These are phyloP conservation scores for Funneliformis geosporum DNA, from an alignment of 192 early-diverging fungal genomes.

Conservation along the genomic window DNA sequence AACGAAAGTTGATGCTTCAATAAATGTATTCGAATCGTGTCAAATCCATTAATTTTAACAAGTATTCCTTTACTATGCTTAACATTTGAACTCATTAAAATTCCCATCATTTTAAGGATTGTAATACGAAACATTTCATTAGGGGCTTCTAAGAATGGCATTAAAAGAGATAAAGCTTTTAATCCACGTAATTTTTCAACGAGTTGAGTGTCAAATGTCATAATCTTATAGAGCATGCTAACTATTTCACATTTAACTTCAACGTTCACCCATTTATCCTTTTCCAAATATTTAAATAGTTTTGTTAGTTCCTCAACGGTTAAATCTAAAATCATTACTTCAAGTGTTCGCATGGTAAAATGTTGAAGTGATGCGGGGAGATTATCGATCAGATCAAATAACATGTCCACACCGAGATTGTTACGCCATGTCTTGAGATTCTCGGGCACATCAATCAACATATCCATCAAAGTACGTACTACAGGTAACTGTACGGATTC, in stretches of 20 bases:
- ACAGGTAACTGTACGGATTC: slow-evolving; percentile 43
- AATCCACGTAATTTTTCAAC: slow-evolving; percentile 43
- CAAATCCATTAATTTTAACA: slow-evolving; percentile 43
- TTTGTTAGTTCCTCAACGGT: slow-evolving; percentile 42
- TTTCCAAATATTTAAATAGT: slow-evolving; percentile 39
- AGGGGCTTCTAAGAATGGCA: slow-evolving; percentile 38
- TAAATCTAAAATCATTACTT: slow-evolving; percentile 44
- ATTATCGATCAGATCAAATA: slow-evolving; percentile 42
- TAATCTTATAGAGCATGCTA: slow-evolving; percentile 44
- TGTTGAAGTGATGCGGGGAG: slow-evolving; percentile 39
- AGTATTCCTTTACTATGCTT: slow-evolving; percentile 41
- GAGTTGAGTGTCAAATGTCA: slow-evolving; percentile 38
- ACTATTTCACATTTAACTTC: slow-evolving; percentile 43
- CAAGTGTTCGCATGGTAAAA: slow-evolving; percentile 46
- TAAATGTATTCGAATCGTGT: slow-evolving; percentile 34
- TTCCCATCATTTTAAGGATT: slow-evolving; percentile 47
- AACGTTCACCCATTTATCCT: slow-evolving; percentile 36
- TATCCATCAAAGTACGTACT: slow-evolving; percentile 42
- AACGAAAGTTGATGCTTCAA: slow-evolving; percentile 42
- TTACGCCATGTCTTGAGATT: slow-evolving; percentile 42
- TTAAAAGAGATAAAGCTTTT: slow-evolving; percentile 42
- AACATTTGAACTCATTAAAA: slow-evolving; percentile 43
- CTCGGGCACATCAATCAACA: slow-evolving; percentile 42
- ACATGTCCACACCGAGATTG: slow-evolving; percentile 36
- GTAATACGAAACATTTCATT: slow-evolving; percentile 45